A percentile compares a stretch with the other conserved stretches of the same genome.
phyloP scores from a whole-genome alignment of 805 yeast species.

The Candida multigemmis region DNA sequence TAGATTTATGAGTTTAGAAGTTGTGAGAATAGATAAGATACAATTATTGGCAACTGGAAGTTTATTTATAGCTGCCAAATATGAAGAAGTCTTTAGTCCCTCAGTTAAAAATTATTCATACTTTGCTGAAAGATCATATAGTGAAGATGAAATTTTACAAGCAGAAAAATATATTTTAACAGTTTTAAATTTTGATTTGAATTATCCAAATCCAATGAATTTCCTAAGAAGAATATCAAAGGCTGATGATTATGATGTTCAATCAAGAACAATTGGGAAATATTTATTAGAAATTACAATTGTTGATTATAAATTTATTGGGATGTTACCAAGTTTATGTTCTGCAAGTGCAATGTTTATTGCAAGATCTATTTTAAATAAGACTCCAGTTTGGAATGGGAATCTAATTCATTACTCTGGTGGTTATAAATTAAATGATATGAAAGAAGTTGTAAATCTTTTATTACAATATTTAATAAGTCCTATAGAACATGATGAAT shows the following conservation, averaged over 20 bases:
- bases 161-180: constrained; percentile 78
- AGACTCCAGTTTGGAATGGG: constrained; percentile 66
- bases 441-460: constrained; percentile 64
- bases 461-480: constrained; percentile 68
- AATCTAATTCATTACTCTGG: constrained; percentile 88
- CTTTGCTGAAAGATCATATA: constrained; percentile 79
- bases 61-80: constrained; percentile 83
- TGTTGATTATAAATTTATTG: constrained; percentile 68
- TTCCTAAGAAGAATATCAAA: constrained; percentile 81
- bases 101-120: constrained; percentile 78
- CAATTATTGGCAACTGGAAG: constrained; percentile 84
- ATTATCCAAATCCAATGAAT: constrained; percentile 85
- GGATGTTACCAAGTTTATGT: constrained; percentile 64
- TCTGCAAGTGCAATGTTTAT: constrained; percentile 87
- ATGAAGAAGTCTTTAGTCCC: constrained; percentile 87
- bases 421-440: constrained; percentile 67
- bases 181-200: constrained; percentile 62
- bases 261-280: constrained; percentile 77
- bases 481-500: constrained; percentile 86
- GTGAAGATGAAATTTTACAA: constrained; percentile 70
- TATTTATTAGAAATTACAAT: constrained; percentile 71
- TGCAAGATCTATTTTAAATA: constrained; percentile 65
- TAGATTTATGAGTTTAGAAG: constrained; percentile 68
- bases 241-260: constrained; percentile 84
- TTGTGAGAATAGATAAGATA: constrained; percentile 67